Conservation (phyloP, 2,329 filamentous ascomycete species). For the Ceratocystis harringtonii region DNA sequence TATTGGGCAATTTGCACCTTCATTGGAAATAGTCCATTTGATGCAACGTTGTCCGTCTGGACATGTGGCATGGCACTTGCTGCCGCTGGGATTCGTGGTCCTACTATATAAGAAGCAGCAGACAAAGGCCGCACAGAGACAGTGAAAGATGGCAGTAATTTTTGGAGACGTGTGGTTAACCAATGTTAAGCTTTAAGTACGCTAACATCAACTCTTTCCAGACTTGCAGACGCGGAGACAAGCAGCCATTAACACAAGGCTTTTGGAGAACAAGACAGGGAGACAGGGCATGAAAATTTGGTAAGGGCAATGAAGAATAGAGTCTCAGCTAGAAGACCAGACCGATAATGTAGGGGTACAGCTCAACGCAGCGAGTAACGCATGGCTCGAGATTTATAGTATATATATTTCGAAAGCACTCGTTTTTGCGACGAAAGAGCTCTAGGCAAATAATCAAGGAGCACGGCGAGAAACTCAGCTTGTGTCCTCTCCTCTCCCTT, state of each 20-base stretch:
- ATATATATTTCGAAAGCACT: background rate
- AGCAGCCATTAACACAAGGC: no score
- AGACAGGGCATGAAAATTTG: background rate
- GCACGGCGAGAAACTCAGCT: conserved; percentile 1
- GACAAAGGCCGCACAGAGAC: background rate
- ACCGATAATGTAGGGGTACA: background rate
- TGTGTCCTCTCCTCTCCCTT: background rate
- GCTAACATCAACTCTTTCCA: no score
- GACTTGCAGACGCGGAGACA: no score
- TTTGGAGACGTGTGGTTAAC: background rate
- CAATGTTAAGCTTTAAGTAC: no score
- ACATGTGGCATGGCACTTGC: background rate
- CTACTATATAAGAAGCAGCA: background rate
- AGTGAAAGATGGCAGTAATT: background rate
- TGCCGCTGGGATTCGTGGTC: background rate
- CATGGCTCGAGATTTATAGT: no score
- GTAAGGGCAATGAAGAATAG: background rate
- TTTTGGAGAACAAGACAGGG: background rate
- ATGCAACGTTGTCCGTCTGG: background rate
- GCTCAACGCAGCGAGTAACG: background rate
- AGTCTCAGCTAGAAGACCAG: background rate
- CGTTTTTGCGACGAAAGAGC: background rate
- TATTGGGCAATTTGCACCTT: background rate
- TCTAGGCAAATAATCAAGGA: background rate
- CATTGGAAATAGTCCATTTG: background rate